Conservation (phyloP, 73 alveolate species). For the Diophrys sp. region DNA sequence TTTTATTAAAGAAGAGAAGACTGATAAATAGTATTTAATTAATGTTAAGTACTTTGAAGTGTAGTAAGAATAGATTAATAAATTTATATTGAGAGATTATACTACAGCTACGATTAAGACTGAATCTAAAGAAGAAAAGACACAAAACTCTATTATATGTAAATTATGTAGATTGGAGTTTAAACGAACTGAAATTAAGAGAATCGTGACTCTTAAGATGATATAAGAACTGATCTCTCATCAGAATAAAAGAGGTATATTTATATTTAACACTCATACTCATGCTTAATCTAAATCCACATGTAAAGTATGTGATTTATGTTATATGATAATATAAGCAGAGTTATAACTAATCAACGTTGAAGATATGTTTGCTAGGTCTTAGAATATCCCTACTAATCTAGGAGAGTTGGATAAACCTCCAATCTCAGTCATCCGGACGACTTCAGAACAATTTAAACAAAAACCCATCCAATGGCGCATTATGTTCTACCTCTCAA, state of each 20-base stretch:
- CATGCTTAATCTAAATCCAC: conserved; percentile 19
- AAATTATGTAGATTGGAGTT: conserved; percentile 35
- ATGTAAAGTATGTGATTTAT: conserved; percentile 43
- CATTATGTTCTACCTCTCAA: conserved; percentile 19
- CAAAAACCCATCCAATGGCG: conserved; percentile 48
- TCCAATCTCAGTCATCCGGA: neutral
- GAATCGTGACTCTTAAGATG: conserved; percentile 42
- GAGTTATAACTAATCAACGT: conserved; percentile 31
- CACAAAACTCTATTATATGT: conserved; percentile 19
- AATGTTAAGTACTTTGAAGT: too few relatives aligned
- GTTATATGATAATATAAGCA: conserved; percentile 45
- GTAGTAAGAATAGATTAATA: too few relatives aligned
- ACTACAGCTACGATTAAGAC: neutral
- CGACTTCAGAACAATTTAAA: conserved; percentile 18
- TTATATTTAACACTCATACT: conserved; percentile 15
- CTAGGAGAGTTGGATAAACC: conserved; percentile 1
- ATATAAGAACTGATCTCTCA: conserved; percentile 15
- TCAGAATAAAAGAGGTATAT: conserved; percentile 40
- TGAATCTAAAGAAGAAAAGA: conserved; percentile 22
- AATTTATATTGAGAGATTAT: too few relatives aligned
- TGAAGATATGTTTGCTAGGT: conserved; percentile 31
- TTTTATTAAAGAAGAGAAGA: too few relatives aligned
- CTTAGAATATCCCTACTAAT: conserved; percentile 34
- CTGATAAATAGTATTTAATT: too few relatives aligned
- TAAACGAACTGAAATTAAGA: conserved; percentile 22